phyloP scores from a whole-genome alignment of 805 yeast genomes.

The Myxozyma kluyveri region DNA sequence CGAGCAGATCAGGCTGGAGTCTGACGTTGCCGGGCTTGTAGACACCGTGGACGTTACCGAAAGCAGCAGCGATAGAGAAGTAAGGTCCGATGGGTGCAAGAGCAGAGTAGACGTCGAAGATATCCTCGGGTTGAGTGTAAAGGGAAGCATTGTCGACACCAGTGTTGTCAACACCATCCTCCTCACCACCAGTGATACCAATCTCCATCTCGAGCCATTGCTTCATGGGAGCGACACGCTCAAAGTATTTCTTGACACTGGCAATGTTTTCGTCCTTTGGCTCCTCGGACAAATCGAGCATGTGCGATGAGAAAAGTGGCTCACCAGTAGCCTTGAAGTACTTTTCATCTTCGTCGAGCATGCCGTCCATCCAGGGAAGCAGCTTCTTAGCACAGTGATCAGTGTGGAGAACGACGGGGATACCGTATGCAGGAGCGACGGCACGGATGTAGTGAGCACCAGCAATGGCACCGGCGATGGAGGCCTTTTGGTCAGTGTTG shows the following conservation, averaged over 20 bases:
- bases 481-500: slow-evolving; percentile 89
- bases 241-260: slow-evolving; percentile 91
- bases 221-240: slow-evolving; percentile 86
- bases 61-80: slow-evolving; percentile 99
- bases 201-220: slow-evolving; percentile 99
- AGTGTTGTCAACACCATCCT: slow-evolving; percentile 99
- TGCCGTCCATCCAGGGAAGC: slow-evolving; percentile 98
- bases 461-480: slow-evolving; percentile 91
- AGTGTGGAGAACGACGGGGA: slow-evolving; percentile 95
- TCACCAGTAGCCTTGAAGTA: slow-evolving; percentile 82
- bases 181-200: slow-evolving; percentile 99
- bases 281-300: slow-evolving; percentile 98
- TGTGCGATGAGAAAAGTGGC: slow-evolving; percentile 97
- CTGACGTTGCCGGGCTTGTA: slow-evolving; percentile 98
- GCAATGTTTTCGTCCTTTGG: slow-evolving; percentile 92
- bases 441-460: slow-evolving; percentile 98
- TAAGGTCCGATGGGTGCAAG: slow-evolving; percentile 87
- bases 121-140: slow-evolving; percentile 95
- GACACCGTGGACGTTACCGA: slow-evolving; percentile 99
- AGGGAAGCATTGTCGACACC: slow-evolving; percentile 79
- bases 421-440: slow-evolving; percentile 92
- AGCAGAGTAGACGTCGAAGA: slow-evolving; percentile 86
- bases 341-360: slow-evolving; percentile 94
- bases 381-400: slow-evolving; percentile 97
- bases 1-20: slow-evolving; percentile 87